These are phyloP conservation scores for Sugiyamaella xylanicola DNA, from an alignment of 1,139 yeast species.

Conservation along the genomic window DNA sequence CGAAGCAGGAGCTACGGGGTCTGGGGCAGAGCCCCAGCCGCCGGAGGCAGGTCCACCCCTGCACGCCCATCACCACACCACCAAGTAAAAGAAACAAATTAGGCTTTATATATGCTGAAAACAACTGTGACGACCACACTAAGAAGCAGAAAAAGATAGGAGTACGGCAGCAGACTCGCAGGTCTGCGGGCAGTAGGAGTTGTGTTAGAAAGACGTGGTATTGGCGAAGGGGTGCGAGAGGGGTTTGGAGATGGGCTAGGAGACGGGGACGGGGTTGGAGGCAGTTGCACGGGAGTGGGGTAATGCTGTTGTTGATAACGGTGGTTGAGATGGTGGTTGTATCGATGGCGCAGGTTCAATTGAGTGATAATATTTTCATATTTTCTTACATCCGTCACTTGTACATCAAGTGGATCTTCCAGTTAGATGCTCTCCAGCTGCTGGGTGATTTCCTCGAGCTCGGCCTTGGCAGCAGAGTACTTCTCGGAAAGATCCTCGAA, in stretches of 20 bases:
- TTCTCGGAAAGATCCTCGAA: conserved; percentile 84
- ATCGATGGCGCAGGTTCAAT: neutral
- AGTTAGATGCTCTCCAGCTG: conserved; percentile 81
- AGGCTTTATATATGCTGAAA: conserved; percentile 7
- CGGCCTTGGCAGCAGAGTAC: conserved; percentile 81
- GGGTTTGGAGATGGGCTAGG: no score
- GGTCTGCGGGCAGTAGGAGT: neutral
- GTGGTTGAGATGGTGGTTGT: neutral
- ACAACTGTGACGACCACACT: conserved; percentile 8
- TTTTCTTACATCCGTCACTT: neutral
- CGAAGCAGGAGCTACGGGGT: neutral
- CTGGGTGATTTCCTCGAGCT: conserved; percentile 90
- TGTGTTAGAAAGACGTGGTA: neutral
- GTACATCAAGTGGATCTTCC: neutral
- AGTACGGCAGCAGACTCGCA: neutral
- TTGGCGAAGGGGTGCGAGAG: neutral
- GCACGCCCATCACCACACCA: neutral
- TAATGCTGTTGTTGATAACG: neutral
- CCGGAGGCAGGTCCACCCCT: neutral
- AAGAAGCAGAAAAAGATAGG: conserved; percentile 3
- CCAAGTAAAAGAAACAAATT: neutral
- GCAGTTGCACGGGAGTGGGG: neutral
- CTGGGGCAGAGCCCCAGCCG: conserved; percentile 2
- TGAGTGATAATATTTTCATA: neutral
- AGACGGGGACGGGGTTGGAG: neutral